Evolutionary conservation across 164 flowering plant genomes (phyloP), one percentile per base, ranked within the genome.

Genomic region (Piper betle): DNA sequence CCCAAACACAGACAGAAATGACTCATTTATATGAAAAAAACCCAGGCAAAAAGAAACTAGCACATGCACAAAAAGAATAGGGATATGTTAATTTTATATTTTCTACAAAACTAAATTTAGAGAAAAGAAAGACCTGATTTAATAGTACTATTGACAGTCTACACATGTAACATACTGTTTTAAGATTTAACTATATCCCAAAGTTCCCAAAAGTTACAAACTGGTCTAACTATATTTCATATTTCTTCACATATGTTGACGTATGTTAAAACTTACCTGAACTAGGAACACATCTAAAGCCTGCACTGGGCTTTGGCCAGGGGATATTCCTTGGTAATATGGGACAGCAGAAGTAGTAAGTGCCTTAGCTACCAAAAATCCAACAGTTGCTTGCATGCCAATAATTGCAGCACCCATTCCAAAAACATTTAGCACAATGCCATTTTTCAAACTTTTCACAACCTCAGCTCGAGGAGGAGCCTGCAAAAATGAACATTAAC

Each of bases 341-440:
- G 97, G 99, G 73, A 73, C 82, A 37, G 87, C 85, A 37, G 97
- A 82, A 66, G 97, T 69, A 55, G 99, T 90, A 39, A 94, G 87
- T 61, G 95, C 96, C 74, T 94, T 94, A 8, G 91, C 99, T 67
- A 91, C 96, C 75, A 94, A 72, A 60, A 73, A 61, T 19, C 99
- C 99, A 33, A 91, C 94, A 2, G 96, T 94, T n/a, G 97, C 96
- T 84, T 82, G 99, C 96, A 94, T 83, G 58, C 99, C 97, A 62
- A 91, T 83, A 61, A 94, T 66, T 18, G 99, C 87, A 71, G 99
- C 93, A 67, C 97, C 96, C 96, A 94, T 87, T 54, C 99, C 99
- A 52, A 94, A 62, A 25, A 94, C 66, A 70, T 94, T 94, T 73
- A 94, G 18, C 25, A 69, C 72, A 66, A 94, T 88, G 33, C 99